These are phyloP conservation scores for Casuarina cunninghamiana DNA, from an alignment of 306 rosid species.

Conservation along the genomic window DNA sequence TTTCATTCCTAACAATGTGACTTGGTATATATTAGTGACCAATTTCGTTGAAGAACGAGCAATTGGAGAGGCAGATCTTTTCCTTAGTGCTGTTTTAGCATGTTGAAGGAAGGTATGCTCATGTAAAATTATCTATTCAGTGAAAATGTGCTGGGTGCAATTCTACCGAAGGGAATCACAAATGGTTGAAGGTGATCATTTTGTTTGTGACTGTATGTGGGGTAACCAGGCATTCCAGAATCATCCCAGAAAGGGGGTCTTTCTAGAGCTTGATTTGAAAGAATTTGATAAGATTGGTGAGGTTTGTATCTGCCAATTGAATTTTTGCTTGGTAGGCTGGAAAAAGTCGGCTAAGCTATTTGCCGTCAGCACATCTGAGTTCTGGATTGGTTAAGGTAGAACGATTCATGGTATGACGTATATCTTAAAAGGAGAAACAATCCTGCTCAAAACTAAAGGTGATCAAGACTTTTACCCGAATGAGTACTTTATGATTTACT, in stretches of 20 bases:
- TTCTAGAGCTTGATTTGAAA: neutral
- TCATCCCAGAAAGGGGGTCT: neutral
- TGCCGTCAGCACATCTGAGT: neutral
- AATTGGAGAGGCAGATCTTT: slow-evolving; percentile 29
- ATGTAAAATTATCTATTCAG: neutral
- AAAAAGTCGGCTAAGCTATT: slow-evolving; percentile 1
- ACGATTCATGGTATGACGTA: neutral
- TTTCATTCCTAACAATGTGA: slow-evolving; percentile 64
- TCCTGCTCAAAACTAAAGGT: neutral
- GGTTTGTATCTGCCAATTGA: neutral
- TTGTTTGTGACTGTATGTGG: neutral
- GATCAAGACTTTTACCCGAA: neutral
- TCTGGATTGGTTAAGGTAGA: neutral
- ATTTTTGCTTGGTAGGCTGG: neutral
- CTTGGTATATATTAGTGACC: slow-evolving; percentile 73
- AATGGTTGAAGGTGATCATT: neutral
- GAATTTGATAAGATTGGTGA: neutral
- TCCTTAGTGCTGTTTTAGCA: neutral
- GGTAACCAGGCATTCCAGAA: neutral
- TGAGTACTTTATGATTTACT: neutral
- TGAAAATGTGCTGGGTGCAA: neutral
- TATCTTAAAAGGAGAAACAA: neutral
- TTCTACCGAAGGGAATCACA: neutral
- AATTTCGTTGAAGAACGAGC: slow-evolving; percentile 41
- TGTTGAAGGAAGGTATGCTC: slow-evolving; percentile 4